Base-by-base conservation (phyloP, 169 alveolate genomes). In the Cryptosporidium xiaoi region DNA sequence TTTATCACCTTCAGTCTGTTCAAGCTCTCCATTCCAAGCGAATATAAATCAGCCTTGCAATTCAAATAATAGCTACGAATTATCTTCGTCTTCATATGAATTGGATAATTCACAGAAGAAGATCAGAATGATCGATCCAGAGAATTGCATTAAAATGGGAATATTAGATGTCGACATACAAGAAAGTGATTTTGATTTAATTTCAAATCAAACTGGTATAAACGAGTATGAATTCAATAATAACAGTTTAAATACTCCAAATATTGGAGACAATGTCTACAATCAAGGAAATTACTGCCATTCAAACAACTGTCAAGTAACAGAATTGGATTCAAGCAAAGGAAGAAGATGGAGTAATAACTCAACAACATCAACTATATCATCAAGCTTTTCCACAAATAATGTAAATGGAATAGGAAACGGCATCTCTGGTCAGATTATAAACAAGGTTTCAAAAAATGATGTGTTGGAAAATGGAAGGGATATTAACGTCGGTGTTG, bases 281-380 rank as follows among this genome's bases (percentile, higher is more conserved):
- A 3, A 13, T 13, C 24, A 20, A 27, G 13, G 84, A 51, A 15
- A 7, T 55, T 12, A 56, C 48, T 40, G 10, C 48, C 48, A 56
- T 27, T 27, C 44, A 6, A 50, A 36, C n/a, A 56, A 77, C 48
- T 24, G 36, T 56, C 65, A 56, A 10, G 46, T 50, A 15, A 66
- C 64, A 4, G 87, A 77, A 6, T 46, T 77, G 40, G 87, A 77
- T 31, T 77, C 87, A 34, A 48, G 87, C 27, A 77, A 62, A 77
- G 87, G 87, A 31, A 56, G 87, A 46, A 56, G 87, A 29, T 77
- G 87, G 87, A 77, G 87, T n/a, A 77, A 77, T 36, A 77, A 77
- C 56, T 77, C 87, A 1, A 60, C 87, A 15, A 77, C 77, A 31
- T 77, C 87, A 36, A 77, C 87, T 18, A 62, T 60, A 58, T 77